A percentile compares a stretch with the other conserved stretches of the same genome.
phyloP scores from a whole-genome alignment of 352 stramenopile species.

The Thalassiosira mediterranea region DNA sequence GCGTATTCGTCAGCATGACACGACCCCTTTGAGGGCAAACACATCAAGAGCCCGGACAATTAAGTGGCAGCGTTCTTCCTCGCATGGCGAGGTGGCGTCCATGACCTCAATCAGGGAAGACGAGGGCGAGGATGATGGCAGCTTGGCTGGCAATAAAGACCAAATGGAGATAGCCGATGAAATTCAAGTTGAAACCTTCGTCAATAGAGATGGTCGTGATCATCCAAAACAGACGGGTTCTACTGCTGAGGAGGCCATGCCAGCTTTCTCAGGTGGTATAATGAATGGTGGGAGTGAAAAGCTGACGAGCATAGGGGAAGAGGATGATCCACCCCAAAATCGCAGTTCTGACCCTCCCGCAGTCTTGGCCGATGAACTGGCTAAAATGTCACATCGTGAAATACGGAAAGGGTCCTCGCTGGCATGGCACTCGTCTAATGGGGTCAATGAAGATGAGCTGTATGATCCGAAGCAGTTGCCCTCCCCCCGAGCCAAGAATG shows the following conservation, averaged over 20 bases:
- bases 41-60: conserved; percentile 19
- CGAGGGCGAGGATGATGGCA: too few species aligned
- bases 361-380: background rate
- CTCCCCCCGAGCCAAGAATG: background rate
- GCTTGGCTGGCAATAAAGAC: too few species aligned
- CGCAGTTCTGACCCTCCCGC: background rate
- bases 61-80: too few species aligned
- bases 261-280: too few species aligned
- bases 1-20: conserved; percentile 39
- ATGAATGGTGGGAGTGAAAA: background rate
- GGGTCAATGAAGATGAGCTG: conserved; percentile 50
- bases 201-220: too few species aligned
- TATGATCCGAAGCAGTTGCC: conserved; percentile 22
- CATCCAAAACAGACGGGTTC: too few species aligned
- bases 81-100: too few species aligned
- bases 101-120: too few species aligned
- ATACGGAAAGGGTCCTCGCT: conserved; percentile 48
- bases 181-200: too few species aligned
- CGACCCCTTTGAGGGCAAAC: conserved; percentile 40
- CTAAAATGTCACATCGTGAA: conserved; percentile 42
- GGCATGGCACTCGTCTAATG: conserved; percentile 51
- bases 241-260: too few species aligned
- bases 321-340: background rate
- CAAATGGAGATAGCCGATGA: too few species aligned
- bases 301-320: conserved; percentile 1